These are phyloP conservation scores for Nematodospora anomalae DNA, from an alignment of 1,139 yeast genomes.

Conservation along the genomic window DNA sequence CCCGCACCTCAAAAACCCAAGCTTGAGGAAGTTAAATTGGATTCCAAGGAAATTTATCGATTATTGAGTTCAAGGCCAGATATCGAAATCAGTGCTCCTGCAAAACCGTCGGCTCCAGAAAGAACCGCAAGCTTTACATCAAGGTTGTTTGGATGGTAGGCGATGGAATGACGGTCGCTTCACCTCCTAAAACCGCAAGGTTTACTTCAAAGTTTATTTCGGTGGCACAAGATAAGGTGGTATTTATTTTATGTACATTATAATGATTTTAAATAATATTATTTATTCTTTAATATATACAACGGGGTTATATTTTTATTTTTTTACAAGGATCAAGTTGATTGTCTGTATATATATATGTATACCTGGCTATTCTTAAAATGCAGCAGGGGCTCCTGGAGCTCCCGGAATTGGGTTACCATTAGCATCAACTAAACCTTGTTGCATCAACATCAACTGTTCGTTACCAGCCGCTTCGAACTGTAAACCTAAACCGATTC, in stretches of 20 bases:
- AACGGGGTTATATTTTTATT: conserved; percentile 3
- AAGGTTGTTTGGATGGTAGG: conserved; percentile 41
- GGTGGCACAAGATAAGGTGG: no score
- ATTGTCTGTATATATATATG: background rate
- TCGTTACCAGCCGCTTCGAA: conserved; percentile 94
- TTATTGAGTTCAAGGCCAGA: conserved; percentile 20
- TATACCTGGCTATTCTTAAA: conserved; percentile 2
- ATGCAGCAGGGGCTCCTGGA: conserved; percentile 57
- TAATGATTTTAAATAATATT: conserved; percentile 7
- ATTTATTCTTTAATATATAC: conserved; percentile 7
- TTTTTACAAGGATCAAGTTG: conserved; percentile 1
- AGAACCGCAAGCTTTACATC: conserved; percentile 21
- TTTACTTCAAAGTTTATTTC: no score
- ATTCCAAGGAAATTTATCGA: conserved; percentile 25
- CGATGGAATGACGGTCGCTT: no score
- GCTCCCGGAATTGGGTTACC: conserved; percentile 85
- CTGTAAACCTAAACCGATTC: conserved; percentile 91
- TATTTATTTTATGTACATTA: conserved; percentile 6
- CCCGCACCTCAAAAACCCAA: background rate
- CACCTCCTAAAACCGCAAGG: no score
- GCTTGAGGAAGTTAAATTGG: conserved; percentile 15
- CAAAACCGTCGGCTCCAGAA: conserved; percentile 6
- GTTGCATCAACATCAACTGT: conserved; percentile 75
- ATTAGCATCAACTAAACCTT: conserved; percentile 74
- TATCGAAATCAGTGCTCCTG: conserved; percentile 1